Conservation (phyloP, 2,329 filamentous ascomycete genomes). For the Claviceps spartinae region DNA sequence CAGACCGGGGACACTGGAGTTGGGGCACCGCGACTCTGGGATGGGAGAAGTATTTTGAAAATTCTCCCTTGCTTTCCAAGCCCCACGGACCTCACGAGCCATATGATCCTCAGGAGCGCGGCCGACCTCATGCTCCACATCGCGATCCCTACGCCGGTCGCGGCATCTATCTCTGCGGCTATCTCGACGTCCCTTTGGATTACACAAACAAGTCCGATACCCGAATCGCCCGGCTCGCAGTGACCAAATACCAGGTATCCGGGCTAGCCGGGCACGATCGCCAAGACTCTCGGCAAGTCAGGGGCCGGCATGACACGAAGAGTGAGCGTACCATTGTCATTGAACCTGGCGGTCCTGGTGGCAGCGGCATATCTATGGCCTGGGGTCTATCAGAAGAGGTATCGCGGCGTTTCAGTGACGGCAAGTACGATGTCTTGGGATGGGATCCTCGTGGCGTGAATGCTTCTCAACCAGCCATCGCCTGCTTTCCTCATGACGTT, state of each 20-base stretch:
- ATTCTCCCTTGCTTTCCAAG: neutral
- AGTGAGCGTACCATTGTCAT: conserved; percentile 35
- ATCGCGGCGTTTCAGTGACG: conserved; percentile 27
- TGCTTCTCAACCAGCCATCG: conserved; percentile 27
- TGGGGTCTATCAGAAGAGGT: conserved; percentile 25
- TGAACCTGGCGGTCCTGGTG: conserved; percentile 37
- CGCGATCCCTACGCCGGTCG: conserved; percentile 23
- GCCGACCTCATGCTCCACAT: neutral
- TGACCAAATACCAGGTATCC: conserved; percentile 35
- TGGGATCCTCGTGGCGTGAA: conserved; percentile 43
- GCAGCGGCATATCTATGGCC: conserved; percentile 29
- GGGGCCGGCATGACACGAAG: conserved; percentile 16
- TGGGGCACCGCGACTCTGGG: conserved; percentile 23
- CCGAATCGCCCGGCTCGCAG: conserved; percentile 31
- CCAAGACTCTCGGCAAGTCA: conserved; percentile 4
- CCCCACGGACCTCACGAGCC: too few species aligned
- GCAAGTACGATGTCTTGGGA: conserved; percentile 33
- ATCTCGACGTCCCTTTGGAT: conserved; percentile 33
- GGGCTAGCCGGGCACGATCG: conserved; percentile 20
- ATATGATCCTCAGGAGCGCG: too few species aligned
- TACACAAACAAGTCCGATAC: conserved; percentile 30
- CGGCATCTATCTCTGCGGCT: conserved; percentile 34
- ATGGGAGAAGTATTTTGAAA: neutral
- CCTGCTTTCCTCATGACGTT: conserved; percentile 32
- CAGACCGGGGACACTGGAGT: conserved; percentile 30